Evolutionary conservation across 352 stramenopile species (phyloP), one percentile per base, ranked within the genome.

Genomic region (Globisporangium barbulae): DNA sequence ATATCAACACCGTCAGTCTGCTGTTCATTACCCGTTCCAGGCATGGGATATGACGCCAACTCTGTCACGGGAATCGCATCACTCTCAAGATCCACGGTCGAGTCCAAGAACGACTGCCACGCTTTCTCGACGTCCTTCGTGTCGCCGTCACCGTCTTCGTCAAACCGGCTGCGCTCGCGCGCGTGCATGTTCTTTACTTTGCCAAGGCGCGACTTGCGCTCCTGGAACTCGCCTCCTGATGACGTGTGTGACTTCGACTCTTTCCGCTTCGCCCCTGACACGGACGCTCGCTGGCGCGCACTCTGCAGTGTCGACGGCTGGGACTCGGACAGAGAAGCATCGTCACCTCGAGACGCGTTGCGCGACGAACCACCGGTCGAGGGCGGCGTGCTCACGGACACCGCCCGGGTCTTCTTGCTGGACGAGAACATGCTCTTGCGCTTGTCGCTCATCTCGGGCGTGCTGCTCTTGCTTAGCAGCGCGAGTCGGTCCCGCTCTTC

Each of bases 21-120:
- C 30, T 39, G 33, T 3, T 25, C 28, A 25, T 13, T 60, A 57
- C 4, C 39, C 10, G 58, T 58, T 5, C 39, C 44, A n/a, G 45
- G 22, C 7, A 37, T 47, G 15, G 30, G 44, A 42, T 63, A 44
- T 1, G 44, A 61, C 4, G 31, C n/a, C 15, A 61, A 30, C 37
- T 52, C 53, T 15, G 5, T 42, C 22, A 25, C 35, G 28, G 45
- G 21, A 17, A 48, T 47, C 6, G 31, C 5, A 22, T n/a, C n/a
- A 33, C 15, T 31, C 17, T 68, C 49, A 4, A 55, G 52, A 21
- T 10, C 6, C 15, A 42, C 22, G 15, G 50, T 30, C 28, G 77
- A 75, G 54, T 89, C 79, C 41, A 91, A 66, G 49, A 91, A 89
- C 15, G 70, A 69, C 41, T 79, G 71, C 82, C 82, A 91, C 21